Conservation (phyloP, 2,329 filamentous ascomycete species). For the Aquanectria penicillioides region DNA sequence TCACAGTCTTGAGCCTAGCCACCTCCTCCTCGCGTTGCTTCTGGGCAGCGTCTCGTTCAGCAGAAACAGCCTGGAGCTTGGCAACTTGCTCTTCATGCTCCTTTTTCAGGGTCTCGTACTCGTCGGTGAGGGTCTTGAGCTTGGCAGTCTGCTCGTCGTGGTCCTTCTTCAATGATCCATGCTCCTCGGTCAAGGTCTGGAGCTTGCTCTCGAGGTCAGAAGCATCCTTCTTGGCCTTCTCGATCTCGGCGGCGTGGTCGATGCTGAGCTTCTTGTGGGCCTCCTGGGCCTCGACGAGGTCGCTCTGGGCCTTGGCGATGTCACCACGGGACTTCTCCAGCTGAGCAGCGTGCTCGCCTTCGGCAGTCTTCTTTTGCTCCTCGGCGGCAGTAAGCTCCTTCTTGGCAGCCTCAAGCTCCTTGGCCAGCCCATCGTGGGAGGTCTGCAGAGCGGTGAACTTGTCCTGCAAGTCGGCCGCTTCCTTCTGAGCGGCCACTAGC, state of each 20-base stretch:
- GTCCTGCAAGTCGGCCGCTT: slow-evolving; percentile 39
- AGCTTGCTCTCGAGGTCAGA: slow-evolving; percentile 41
- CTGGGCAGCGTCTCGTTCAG: slow-evolving; percentile 39
- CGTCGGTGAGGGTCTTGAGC: slow-evolving; percentile 30
- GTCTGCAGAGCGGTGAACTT: slow-evolving; percentile 39
- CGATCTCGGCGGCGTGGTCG: slow-evolving; percentile 31
- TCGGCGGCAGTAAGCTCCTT: slow-evolving; percentile 40
- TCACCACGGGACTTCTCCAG: slow-evolving; percentile 36
- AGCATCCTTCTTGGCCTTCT: slow-evolving; percentile 39
- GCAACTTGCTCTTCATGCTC: slow-evolving; percentile 34
- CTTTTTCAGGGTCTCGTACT: slow-evolving; percentile 31
- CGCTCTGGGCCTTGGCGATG: slow-evolving; percentile 37
- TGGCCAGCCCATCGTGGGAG: slow-evolving; percentile 36
- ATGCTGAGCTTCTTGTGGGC: slow-evolving; percentile 39
- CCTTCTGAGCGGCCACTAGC: slow-evolving; percentile 44
- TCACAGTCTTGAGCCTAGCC: slow-evolving; percentile 25
- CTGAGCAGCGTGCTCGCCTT: slow-evolving; percentile 34
- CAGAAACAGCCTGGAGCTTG: slow-evolving; percentile 39
- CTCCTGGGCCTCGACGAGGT: slow-evolving; percentile 39
- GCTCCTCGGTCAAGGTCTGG: slow-evolving; percentile 35
- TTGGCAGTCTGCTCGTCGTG: slow-evolving; percentile 31
- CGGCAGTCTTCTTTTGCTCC: slow-evolving; percentile 30
- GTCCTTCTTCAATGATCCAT: slow-evolving; percentile 36
- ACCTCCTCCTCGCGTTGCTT: slow-evolving; percentile 18
- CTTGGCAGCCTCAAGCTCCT: slow-evolving; percentile 45